These are phyloP conservation scores for Hanseniaspora occidentalis DNA, from an alignment of 805 yeast genomes.

Conservation along the genomic window DNA sequence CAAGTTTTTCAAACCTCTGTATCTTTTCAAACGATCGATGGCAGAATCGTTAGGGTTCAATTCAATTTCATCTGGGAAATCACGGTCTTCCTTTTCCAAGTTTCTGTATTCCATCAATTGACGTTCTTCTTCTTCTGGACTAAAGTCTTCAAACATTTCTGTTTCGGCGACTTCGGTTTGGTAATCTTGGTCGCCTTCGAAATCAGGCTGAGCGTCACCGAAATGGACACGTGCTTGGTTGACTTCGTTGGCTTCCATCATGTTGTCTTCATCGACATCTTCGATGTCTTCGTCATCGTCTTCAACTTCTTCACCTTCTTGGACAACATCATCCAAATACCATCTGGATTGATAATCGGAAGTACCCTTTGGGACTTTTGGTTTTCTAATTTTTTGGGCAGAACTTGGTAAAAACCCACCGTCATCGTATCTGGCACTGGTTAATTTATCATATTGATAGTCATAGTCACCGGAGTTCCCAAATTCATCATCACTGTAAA, in stretches of 20 bases:
- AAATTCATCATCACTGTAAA: constrained; percentile 17
- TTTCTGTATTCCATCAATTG: constrained; percentile 60
- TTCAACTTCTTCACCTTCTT: constrained; percentile 22
- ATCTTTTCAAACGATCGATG: constrained; percentile 58
- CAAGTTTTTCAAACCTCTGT: constrained; percentile 78
- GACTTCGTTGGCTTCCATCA: constrained; percentile 19
- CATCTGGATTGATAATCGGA: constrained; percentile 74
- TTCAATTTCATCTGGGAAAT: constrained; percentile 94
- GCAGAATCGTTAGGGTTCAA: constrained; percentile 66
- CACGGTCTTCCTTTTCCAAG: constrained; percentile 69
- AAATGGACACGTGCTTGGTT: constrained; percentile 17
- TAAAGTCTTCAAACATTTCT: constrained; percentile 59
- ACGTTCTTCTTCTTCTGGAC: constrained; percentile 71
- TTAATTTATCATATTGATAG: constrained; percentile 20
- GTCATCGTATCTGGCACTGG: constrained; percentile 28
- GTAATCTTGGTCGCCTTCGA: constrained; percentile 27
- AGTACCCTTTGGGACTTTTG: constrained; percentile 53
- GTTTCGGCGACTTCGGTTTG: constrained; percentile 35
- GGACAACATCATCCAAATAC: constrained; percentile 47
- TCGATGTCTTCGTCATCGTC: constrained; percentile 24
- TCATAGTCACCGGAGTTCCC: constrained; percentile 8
- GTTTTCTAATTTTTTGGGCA: constrained; percentile 13
- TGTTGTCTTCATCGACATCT: constrained; percentile 20
- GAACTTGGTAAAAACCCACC: constrained; percentile 28
- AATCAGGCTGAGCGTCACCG: constrained; percentile 21